These are phyloP conservation scores for Cymbopogon flexuosus DNA, from an alignment of 202 grass and related monocot genomes.

Conservation along the genomic window DNA sequence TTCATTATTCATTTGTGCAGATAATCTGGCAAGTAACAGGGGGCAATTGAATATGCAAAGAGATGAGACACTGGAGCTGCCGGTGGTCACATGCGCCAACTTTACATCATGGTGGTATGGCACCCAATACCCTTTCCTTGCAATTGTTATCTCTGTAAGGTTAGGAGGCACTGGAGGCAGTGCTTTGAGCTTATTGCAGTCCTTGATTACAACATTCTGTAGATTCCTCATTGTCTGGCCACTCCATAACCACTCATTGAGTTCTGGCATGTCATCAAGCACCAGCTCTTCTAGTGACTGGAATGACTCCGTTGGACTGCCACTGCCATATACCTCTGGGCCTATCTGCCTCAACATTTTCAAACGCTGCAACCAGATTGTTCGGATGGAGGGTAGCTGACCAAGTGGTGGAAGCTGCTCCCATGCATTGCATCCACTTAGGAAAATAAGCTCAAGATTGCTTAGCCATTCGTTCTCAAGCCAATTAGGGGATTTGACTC, in stretches of 20 bases:
- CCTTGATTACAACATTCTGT: conserved; percentile 19
- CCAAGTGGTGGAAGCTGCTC: conserved; percentile 45
- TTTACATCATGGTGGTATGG: conserved; percentile 37
- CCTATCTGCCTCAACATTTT: conserved; percentile 38
- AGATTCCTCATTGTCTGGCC: conserved; percentile 23
- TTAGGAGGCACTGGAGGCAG: conserved; percentile 19
- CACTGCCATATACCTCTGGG: conserved; percentile 28
- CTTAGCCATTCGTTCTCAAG: conserved; percentile 30
- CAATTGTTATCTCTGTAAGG: conserved; percentile 26
- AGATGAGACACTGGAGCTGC: conserved; percentile 28
- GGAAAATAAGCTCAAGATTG: conserved; percentile 40
- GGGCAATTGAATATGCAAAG: conserved; percentile 47
- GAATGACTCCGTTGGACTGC: conserved; percentile 8
- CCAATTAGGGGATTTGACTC: conserved; percentile 35
- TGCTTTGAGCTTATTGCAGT: conserved; percentile 33
- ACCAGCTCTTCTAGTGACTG: conserved; percentile 45
- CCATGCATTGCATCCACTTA: conserved; percentile 39
- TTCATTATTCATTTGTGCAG: conserved; percentile 12
- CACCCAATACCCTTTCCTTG: conserved; percentile 37
- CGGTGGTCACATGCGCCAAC: neutral
- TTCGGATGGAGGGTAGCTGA: conserved; percentile 48
- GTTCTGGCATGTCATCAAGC: conserved; percentile 46
- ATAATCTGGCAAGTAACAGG: conserved; percentile 31
- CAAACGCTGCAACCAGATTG: conserved; percentile 40
- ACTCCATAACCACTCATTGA: conserved; percentile 40